Conservation (phyloP, 768 basidiomycete genomes). For the Coprinopsis strossmayeri region DNA sequence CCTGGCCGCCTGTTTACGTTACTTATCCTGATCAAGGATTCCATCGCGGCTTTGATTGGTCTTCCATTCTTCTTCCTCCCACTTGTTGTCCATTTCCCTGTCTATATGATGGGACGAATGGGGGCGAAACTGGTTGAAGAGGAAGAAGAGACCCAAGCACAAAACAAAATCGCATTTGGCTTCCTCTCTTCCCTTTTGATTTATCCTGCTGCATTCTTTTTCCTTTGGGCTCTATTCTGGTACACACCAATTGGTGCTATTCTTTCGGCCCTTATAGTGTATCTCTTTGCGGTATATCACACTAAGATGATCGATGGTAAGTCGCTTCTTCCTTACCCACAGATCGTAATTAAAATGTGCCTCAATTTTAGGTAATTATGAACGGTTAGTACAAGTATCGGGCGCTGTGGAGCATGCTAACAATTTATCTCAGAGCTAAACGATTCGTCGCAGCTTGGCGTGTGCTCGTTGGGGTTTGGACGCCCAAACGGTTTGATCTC, state of each 20-base stretch:
- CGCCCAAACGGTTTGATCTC: constrained; percentile 77
- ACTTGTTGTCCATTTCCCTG: constrained; percentile 74
- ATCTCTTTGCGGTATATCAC: constrained; percentile 81
- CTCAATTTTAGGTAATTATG: constrained; percentile 54
- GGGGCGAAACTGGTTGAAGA: constrained; percentile 72
- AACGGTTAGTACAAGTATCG: constrained; percentile 43
- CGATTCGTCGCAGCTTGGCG: constrained; percentile 92
- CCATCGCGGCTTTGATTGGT: constrained; percentile 58
- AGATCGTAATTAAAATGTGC: constrained; percentile 11
- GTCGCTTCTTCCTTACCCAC: constrained; percentile 19
- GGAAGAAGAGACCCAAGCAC: constrained; percentile 93
- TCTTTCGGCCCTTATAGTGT: constrained; percentile 61
- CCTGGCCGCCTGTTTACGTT: constrained; percentile 83
- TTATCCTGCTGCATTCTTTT: constrained; percentile 81
- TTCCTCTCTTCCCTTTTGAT: constrained; percentile 65
- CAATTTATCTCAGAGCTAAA: constrained; percentile 55
- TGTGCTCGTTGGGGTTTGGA: constrained; percentile 93
- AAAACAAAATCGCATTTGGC: constrained; percentile 93
- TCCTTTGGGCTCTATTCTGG: constrained; percentile 79
- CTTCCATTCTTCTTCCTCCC: constrained; percentile 91
- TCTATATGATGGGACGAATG: constrained; percentile 73
- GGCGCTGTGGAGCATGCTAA: constrained; percentile 3
- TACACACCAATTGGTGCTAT: constrained; percentile 71
- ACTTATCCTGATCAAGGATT: constrained; percentile 70
- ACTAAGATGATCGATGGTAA: constrained; percentile 78